These are phyloP conservation scores for Rhodotorula sp. DNA, from an alignment of 1,284 basidiomycete genomes.

Conservation along the genomic window DNA sequence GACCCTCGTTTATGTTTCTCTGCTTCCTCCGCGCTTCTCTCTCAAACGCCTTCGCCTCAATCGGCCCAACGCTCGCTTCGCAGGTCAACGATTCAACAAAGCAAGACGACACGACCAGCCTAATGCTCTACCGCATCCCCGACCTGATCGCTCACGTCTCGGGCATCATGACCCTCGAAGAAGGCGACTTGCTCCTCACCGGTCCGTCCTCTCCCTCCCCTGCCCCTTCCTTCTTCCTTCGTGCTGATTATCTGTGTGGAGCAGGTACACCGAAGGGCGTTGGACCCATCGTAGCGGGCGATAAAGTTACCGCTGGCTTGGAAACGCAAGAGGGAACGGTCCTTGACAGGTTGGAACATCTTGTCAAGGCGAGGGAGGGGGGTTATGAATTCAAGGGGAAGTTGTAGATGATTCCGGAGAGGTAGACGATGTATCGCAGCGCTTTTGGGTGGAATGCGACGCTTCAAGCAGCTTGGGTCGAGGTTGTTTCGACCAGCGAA, in stretches of 20 bases:
- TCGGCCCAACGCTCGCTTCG: neutral
- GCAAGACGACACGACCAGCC: constrained; percentile 77
- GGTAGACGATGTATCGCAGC: too few species aligned
- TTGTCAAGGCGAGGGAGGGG: constrained; percentile 51
- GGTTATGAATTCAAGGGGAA: constrained; percentile 62
- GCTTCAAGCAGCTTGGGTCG: too few species aligned
- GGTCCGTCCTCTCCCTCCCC: constrained; percentile 32
- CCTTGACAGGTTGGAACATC: constrained; percentile 50
- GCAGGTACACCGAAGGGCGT: constrained; percentile 82
- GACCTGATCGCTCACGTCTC: constrained; percentile 87
- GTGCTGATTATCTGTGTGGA: too few species aligned
- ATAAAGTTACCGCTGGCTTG: constrained; percentile 75
- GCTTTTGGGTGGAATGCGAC: too few species aligned
- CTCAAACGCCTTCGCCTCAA: too few species aligned
- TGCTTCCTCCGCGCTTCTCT: neutral
- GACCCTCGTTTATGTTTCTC: neutral
- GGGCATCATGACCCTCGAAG: constrained; percentile 92
- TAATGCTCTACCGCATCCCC: constrained; percentile 90
- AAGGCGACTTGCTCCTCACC: constrained; percentile 53
- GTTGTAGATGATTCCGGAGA: neutral
- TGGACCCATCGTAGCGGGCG: constrained; percentile 71
- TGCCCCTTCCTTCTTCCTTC: too few species aligned
- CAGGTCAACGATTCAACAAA: constrained; percentile 78
- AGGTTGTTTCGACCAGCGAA: too few species aligned
- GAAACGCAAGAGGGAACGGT: constrained; percentile 60